phyloP scores from a whole-genome alignment of 1,139 yeast species.

The Suhomyces maxii region DNA sequence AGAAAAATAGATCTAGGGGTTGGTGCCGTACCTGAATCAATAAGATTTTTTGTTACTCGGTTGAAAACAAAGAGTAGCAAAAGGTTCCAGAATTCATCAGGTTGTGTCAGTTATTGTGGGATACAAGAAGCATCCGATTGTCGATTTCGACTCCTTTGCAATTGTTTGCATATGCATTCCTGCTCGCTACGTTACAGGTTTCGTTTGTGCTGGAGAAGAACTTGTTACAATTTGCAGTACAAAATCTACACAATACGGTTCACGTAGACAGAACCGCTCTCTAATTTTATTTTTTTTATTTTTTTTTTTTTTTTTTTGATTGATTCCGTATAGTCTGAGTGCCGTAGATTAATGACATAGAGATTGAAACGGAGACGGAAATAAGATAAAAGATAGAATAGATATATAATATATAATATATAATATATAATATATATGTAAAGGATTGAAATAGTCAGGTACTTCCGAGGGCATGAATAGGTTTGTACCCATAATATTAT shows the following conservation, averaged over 20 bases:
- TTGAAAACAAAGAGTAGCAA: neutral
- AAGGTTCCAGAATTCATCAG: neutral
- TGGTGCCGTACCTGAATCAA: neutral
- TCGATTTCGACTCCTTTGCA: neutral
- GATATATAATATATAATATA: too few species aligned
- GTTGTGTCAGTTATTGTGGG: neutral
- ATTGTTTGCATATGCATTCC: slow-evolving; percentile 7
- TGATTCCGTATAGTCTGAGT: too few species aligned
- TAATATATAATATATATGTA: too few species aligned
- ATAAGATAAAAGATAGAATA: too few species aligned
- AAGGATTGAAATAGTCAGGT: neutral
- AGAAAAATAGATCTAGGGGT: neutral
- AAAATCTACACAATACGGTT: neutral
- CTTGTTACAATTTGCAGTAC: neutral
- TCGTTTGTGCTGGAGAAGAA: neutral
- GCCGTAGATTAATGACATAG: too few species aligned
- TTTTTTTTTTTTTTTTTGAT: too few species aligned
- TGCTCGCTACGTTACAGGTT: slow-evolving; percentile 8
- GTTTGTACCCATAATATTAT: neutral
- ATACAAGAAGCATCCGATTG: neutral
- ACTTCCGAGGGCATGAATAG: neutral
- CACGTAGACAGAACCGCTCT: too few species aligned
- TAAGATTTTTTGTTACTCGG: neutral
- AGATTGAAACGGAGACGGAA: too few species aligned
- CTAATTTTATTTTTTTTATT: too few species aligned